These are phyloP conservation scores for Aspergillus phoenicis DNA, from an alignment of 2,329 filamentous ascomycete species.

Conservation along the genomic window DNA sequence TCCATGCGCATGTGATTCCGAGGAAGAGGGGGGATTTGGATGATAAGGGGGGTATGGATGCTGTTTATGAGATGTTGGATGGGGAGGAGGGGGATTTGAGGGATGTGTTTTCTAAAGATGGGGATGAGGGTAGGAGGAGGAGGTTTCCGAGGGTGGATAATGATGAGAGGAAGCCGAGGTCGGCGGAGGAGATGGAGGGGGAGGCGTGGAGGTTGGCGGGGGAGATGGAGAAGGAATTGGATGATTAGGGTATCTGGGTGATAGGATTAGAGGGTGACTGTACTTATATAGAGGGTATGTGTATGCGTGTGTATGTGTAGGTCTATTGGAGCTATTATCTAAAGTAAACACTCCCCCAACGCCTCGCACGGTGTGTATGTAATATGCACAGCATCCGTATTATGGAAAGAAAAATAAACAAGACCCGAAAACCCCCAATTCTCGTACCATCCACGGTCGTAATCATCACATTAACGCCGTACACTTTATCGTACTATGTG, in stretches of 20 bases:
- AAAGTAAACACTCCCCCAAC: too few relatives aligned
- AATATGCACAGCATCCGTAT: too few relatives aligned
- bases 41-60: slow-evolving; percentile 64
- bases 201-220: slow-evolving; percentile 48
- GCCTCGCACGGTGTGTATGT: too few relatives aligned
- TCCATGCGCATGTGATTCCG: slow-evolving; percentile 91
- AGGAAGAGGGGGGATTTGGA: slow-evolving; percentile 63
- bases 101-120: slow-evolving; percentile 54
- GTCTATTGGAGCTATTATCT: too few relatives aligned
- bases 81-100: slow-evolving; percentile 82
- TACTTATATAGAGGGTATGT: background rate
- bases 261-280: background rate
- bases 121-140: slow-evolving; percentile 35
- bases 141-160: slow-evolving; percentile 75
- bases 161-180: slow-evolving; percentile 61
- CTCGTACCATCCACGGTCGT: background rate
- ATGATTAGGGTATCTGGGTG: slow-evolving; percentile 1
- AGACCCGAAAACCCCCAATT: background rate
- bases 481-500: background rate
- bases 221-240: slow-evolving; percentile 36
- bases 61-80: slow-evolving; percentile 81
- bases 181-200: slow-evolving; percentile 39
- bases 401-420: background rate
- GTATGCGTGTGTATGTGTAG: background rate
- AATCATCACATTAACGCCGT: slow-evolving; percentile 16